A percentile compares a stretch with the other conserved stretches of the same genome.
Conservation (phyloP, 495 filamentous ascomycete genomes). For the Trichodelitschia bisporula region DNA sequence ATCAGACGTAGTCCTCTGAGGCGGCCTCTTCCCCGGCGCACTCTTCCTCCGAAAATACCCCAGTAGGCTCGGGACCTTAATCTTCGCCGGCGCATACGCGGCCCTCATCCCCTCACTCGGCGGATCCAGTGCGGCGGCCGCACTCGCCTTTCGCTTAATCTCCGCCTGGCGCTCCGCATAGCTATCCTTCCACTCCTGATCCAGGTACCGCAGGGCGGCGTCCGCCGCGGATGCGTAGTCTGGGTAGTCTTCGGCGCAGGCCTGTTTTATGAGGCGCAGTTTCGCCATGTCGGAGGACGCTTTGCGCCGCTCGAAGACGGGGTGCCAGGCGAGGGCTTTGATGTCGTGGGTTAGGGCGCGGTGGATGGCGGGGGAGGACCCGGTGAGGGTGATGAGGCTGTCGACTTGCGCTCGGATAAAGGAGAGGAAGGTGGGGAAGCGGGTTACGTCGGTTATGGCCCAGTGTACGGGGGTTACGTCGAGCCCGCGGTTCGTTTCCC, state of each 20-base stretch:
- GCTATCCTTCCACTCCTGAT: neutral
- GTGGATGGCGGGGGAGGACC: neutral
- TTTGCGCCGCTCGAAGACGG: neutral
- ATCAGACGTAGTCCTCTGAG: no score
- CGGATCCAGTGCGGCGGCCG: no score
- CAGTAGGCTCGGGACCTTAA: no score
- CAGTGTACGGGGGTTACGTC: neutral
- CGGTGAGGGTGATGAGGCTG: neutral
- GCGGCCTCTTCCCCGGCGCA: no score
- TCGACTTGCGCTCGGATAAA: neutral
- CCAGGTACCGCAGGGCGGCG: neutral
- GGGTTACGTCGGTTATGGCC: neutral
- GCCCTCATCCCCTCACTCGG: no score
- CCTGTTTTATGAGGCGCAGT: neutral
- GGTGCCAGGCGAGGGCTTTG: neutral
- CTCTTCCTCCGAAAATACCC: no score
- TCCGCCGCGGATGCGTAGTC: neutral
- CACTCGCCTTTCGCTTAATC: no score
- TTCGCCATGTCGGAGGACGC: neutral
- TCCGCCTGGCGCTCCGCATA: neutral
- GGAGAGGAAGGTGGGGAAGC: neutral
- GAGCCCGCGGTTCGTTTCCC: neutral
- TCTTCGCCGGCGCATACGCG: no score
- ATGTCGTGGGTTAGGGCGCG: neutral
- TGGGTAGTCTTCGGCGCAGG: neutral